Evolutionary conservation across 441 rosid species (phyloP).

Genomic region (Gossypium davidsonii): DNA sequence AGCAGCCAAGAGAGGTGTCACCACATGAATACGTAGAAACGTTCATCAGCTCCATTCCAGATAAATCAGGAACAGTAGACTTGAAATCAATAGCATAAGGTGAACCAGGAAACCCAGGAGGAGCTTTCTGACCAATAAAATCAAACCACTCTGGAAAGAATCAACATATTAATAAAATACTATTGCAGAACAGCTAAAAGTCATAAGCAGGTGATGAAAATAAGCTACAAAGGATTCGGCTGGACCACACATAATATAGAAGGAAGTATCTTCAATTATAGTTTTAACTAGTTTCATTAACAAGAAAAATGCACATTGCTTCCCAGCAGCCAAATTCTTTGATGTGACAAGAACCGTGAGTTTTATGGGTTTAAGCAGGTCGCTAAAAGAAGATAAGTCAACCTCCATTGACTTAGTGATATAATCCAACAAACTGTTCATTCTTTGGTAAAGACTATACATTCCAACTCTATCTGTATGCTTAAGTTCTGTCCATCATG

Average conservation of each 20-base stretch:
- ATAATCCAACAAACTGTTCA: background rate
- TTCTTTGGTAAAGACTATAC: background rate
- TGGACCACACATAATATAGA: background rate
- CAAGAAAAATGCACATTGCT: background rate
- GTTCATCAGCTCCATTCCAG: constrained; percentile 59
- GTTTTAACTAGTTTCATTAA: constrained; percentile 1
- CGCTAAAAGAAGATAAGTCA: background rate
- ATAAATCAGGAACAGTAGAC: constrained; percentile 30
- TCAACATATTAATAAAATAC: background rate
- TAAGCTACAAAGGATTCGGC: background rate
- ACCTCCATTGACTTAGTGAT: background rate
- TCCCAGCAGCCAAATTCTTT: background rate
- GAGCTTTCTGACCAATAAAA: constrained; percentile 66
- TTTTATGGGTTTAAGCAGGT: background rate
- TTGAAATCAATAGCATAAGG: constrained; percentile 63
- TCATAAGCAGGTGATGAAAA: background rate
- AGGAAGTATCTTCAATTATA: background rate
- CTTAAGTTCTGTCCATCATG: background rate
- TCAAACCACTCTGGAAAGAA: constrained; percentile 59
- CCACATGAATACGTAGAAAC: constrained; percentile 58
- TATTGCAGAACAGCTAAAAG: background rate
- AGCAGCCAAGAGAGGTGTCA: constrained; percentile 71
- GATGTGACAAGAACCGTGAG: background rate
- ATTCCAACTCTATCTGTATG: background rate
- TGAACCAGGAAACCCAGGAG: constrained; percentile 63